Evolutionary conservation across 148 eudicot species (phyloP), one percentile per base, ranked within the genome.

Genomic region (Selenicereus undatus): DNA sequence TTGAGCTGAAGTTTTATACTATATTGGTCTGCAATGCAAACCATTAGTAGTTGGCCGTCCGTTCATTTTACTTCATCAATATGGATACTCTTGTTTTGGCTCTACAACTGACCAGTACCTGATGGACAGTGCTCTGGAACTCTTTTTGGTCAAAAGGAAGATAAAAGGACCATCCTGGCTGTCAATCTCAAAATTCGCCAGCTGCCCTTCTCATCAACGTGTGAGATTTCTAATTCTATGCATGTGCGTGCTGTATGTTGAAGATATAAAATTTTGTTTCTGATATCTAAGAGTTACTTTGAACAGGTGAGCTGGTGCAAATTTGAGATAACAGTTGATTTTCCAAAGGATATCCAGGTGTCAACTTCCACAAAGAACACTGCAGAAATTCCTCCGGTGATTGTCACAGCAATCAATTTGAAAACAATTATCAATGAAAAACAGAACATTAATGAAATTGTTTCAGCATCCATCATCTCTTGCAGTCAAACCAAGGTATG

Each of bases 261-360:
- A 56, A 68, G 36, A 39, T 70, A 0, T 27, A 8, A 12, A 73
- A 32, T 36, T 62, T 69, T 26, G 43, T 56, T 39, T 69, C 43
- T 42, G 68, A 79, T 78, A 51, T 69, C 70, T 78, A 79, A 58
- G 77, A 69, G 68, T 54, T 69, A 43, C 22, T 73, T 76, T 88
- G 74, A 50, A 82, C 91, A 97, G 99, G 97, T 92, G 70, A 97
- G 98, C 90, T 97, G 99, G 99, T 97, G 99, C 88, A 97, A 94
- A 78, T 94, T 90, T 90, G 98, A 94, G 93, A 88, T 97, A 60
- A 69, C 79, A 74, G 92, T 94, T 77, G 94, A 92, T 80, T 85
- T 88, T 81, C 89, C 97, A 42, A 91, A 94, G 90, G 94, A 97
- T 75, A 86, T 97, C 78, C 83, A 83, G 69, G 82, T 89, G 81